Conservation (phyloP, 495 filamentous ascomycete genomes). For the Cercophora scortea region DNA sequence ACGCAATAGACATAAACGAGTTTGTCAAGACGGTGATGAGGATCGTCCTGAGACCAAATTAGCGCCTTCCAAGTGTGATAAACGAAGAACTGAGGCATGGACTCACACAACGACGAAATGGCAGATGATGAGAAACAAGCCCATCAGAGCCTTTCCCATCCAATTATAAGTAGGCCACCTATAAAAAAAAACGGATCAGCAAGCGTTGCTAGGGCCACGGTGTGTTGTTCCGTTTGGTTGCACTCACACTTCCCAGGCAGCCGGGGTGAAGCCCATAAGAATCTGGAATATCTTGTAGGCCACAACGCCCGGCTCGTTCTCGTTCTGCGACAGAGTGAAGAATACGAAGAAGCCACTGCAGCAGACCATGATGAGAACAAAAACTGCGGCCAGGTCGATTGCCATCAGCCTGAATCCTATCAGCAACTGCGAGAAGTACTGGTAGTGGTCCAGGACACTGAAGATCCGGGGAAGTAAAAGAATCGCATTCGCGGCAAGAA, state of each 20-base stretch:
- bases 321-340: conserved; percentile 67
- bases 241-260: conserved; percentile 44
- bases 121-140: conserved; percentile 81
- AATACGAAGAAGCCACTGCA: conserved; percentile 94
- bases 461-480: conserved; percentile 85
- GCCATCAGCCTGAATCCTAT: conserved; percentile 93
- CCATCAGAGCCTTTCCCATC: conserved; percentile 66
- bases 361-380: conserved; percentile 71
- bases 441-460: conserved; percentile 85
- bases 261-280: conserved; percentile 67
- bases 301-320: conserved; percentile 55
- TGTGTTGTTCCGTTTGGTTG: background rate
- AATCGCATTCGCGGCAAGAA: conserved; percentile 80
- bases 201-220: background rate
- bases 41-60: conserved; percentile 49
- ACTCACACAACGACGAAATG: conserved; percentile 81
- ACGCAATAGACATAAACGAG: conserved; percentile 87
- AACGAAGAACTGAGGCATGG: too few relatives aligned
- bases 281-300: conserved; percentile 90
- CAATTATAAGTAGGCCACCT: conserved; percentile 74
- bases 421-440: conserved; percentile 88
- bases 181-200: conserved; percentile 29
- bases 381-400: conserved; percentile 74
- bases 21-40: conserved; percentile 89
- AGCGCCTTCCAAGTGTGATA: too few relatives aligned